These are phyloP conservation scores for Pelargonium fulgidum DNA, from an alignment of 441 rosid genomes.

Conservation along the genomic window DNA sequence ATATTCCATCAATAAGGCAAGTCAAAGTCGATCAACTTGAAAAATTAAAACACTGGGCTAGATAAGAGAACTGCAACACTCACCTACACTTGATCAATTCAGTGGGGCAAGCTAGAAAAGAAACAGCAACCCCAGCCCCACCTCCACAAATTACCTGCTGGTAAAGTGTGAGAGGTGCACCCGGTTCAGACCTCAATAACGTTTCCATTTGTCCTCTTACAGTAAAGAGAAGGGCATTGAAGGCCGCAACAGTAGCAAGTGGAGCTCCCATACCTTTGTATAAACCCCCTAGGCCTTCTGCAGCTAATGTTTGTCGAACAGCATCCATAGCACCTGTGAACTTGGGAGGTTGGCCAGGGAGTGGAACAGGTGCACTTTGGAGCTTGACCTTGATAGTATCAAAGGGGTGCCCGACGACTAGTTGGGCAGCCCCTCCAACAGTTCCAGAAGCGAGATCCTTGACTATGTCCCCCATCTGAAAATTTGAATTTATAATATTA, in stretches of 20 bases:
- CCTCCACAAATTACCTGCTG: constrained; percentile 81
- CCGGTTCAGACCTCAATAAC: constrained; percentile 70
- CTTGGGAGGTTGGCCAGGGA: constrained; percentile 69
- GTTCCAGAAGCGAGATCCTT: constrained; percentile 89
- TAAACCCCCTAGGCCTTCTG: constrained; percentile 86
- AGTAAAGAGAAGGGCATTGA: constrained; percentile 86
- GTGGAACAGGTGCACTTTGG: constrained; percentile 82
- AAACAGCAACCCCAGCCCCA: constrained; percentile 90
- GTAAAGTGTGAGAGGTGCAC: constrained; percentile 57
- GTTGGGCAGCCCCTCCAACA: constrained; percentile 90
- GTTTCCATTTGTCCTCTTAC: constrained; percentile 92
- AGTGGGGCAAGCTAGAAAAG: constrained; percentile 95
- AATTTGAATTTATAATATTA: neutral
- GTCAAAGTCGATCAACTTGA: too few species aligned
- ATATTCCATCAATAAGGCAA: too few species aligned
- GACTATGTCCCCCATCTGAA: constrained; percentile 77
- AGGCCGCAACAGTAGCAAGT: constrained; percentile 88
- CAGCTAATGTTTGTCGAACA: constrained; percentile 67
- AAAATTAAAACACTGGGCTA: neutral
- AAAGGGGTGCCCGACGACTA: constrained; percentile 83
- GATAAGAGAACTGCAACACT: constrained; percentile 9
- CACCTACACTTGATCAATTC: constrained; percentile 95
- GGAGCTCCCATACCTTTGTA: constrained; percentile 99
- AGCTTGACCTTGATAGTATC: constrained; percentile 98
- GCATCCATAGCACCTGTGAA: constrained; percentile 79